Base-by-base conservation (phyloP, 1,139 yeast species). In the Arxiozyma slooffiae region DNA sequence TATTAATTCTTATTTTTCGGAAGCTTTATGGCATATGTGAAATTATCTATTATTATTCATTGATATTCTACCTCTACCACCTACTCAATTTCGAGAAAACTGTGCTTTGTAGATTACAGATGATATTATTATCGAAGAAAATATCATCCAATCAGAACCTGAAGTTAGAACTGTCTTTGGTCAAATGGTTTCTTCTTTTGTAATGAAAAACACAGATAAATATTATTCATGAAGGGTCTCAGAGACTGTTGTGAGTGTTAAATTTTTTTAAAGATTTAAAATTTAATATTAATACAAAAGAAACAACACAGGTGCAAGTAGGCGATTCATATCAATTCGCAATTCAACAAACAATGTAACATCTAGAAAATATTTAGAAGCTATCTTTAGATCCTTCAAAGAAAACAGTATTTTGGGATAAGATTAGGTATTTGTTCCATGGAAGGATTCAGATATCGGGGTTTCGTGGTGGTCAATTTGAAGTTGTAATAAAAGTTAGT, bases 311-410 rank as follows among this genome's bases (percentile, higher is more conserved):
- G 38, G 80, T 87, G 42, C 80, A 87, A 0, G 89, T 96, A 95
- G 95, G 96, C 30, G 82, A 82, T 38, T 84, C 89, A 0, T 83
- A 82, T 61, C 88, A 82, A 59, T 90, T 95, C 39, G 94, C 89
- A 1, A 76, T 90, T 41, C 90, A 88, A 57, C 92, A 88, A 57
- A 75, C 82, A 1, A 85, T 86, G 83, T 71, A 81, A 50, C 84
- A 81, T 52, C 76, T 90, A 58, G 96, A 89, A 60, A 83, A 85
- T 50, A 86, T 90, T 63, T 81, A 95, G 0, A 92, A 83, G 59
- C 85, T 85, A 1, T 85, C 85, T 1, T 72, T 85, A 18, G 97
- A 92, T 64, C 90, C 89, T 22, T 85, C 96, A 52, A 86, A 87
- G 1, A 79, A 79, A 44, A 70, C 89, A 26, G 97, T 97, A 0